Percentiles rank a stretch among this genome's conserved stretches.
phyloP scores from a whole-genome alignment of 2,329 filamentous ascomycete species.

The Aspergillus persii region DNA sequence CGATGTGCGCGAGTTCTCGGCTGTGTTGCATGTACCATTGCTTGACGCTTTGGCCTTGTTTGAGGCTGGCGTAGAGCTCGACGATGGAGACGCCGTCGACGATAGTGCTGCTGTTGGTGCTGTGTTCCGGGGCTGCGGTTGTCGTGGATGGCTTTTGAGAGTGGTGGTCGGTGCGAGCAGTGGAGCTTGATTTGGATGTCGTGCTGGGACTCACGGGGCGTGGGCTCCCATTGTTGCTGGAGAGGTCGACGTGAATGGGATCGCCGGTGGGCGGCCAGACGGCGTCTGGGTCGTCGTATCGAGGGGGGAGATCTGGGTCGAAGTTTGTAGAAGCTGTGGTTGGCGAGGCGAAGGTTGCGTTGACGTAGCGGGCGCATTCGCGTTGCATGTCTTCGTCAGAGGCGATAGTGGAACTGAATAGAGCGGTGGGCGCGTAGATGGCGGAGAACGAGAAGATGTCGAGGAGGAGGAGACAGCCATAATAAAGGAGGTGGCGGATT shows the following conservation, averaged over 20 bases:
- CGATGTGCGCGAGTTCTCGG: constrained; percentile 70
- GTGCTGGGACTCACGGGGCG: constrained; percentile 11
- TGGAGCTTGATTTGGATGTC: constrained; percentile 9
- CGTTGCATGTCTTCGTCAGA: constrained; percentile 74
- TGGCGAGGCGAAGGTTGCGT: constrained; percentile 46
- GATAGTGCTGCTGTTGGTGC: constrained; percentile 13
- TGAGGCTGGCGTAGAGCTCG: constrained; percentile 80
- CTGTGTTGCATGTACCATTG: constrained; percentile 81
- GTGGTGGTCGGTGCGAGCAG: constrained; percentile 10
- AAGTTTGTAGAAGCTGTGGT: constrained; percentile 17
- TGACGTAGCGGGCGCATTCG: constrained; percentile 85
- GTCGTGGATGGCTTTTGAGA: constrained; percentile 3
- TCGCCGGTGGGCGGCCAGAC: constrained; percentile 45
- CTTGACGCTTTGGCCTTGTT: constrained; percentile 77
- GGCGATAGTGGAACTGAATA: constrained; percentile 72
- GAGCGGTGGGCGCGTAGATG: constrained; percentile 80
- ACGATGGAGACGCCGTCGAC: constrained; percentile 58
- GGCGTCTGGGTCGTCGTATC: constrained; percentile 32
- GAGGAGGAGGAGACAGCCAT: constrained; percentile 83
- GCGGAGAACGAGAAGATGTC: constrained; percentile 94
- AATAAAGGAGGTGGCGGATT: constrained; percentile 86
- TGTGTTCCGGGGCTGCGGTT: background rate
- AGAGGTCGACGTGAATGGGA: constrained; percentile 16
- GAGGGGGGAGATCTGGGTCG: constrained; percentile 17
- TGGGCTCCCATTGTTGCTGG: constrained; percentile 11